Conservation (phyloP, 345 rosid species). For the Gossypium australe region DNA sequence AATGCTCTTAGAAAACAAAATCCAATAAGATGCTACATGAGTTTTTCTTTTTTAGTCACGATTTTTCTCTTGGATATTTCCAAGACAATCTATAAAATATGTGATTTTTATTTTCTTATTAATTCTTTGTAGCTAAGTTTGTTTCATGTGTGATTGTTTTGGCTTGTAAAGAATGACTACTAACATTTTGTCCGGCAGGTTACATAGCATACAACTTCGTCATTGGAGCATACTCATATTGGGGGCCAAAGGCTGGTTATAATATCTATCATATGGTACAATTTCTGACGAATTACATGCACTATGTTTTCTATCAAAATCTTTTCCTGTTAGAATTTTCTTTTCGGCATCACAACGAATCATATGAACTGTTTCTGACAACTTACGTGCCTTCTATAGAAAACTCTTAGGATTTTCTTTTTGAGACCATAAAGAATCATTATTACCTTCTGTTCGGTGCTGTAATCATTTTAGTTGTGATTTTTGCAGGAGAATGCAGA, state of each 20-base stretch:
- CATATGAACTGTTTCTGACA: not conserved
- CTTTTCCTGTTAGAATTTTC: not conserved
- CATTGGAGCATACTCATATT: constrained; percentile 92
- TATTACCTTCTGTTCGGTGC: not conserved
- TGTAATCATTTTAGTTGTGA: not conserved
- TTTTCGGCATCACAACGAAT: not conserved
- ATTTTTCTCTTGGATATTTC: not conserved
- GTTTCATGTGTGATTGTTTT: not conserved
- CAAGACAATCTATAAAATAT: not conserved
- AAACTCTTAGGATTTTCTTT: not conserved
- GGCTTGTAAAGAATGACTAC: not conserved
- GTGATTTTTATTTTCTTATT: not conserved
- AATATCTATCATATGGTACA: constrained; percentile 85
- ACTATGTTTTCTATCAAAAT: not conserved
- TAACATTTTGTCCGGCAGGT: constrained; percentile 34
- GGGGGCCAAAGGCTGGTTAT: constrained; percentile 98
- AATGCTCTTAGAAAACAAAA: not conserved
- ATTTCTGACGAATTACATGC: not conserved
- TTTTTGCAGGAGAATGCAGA: constrained; percentile 63
- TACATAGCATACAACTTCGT: constrained; percentile 88
- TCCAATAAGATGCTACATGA: not conserved
- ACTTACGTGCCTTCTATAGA: constrained; percentile 1
- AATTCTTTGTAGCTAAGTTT: not conserved
- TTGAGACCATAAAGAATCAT: not conserved
- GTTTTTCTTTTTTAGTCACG: not conserved